Base-by-base conservation (phyloP, 1,139 yeast species). In the Suhomyces taliae region DNA sequence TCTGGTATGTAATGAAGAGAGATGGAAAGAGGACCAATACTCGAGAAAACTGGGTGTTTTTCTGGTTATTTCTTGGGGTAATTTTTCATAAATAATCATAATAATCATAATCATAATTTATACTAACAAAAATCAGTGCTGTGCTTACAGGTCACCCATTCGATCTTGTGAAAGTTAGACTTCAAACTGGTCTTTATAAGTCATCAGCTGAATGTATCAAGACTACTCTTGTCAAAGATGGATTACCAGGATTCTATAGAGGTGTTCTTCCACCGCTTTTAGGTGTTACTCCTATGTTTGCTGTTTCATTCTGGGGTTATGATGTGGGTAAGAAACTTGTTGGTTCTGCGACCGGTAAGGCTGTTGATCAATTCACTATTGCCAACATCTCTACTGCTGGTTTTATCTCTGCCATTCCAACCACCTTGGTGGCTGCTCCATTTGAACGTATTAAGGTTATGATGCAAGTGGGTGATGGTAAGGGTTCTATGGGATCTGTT, bases 211-310 rank as follows among this genome's bases (percentile, higher is more conserved):
- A 82, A 45, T 95, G 95, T 33, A 77, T 90, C 36, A 79, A 75
- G 58, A 79, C 78, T 41, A 90, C 95, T 3, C 56, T 93, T 39
- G 81, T 81, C 19, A 77, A 79, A 36, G 91, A 88, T 53, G 96
- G 96, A 1, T 79, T 82, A 12, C 61, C 75, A 10, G 97, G 97
- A 1, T 79, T 93, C 53, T 93, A 89, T 68, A 72, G 93, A 58
- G 96, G 96, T 49, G 96, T 89, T 29, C 76, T 85, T 34, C 96
- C 96, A 9, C 99, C 99, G 6, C 73, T 93, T 44, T 67, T 88
- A 29, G 99, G 99, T 32, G 98, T 93, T 29, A 93, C 98, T 0
- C 99, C 99, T 36, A 93, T 93, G 90, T 93, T 93, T 74, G 98
- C 98, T 9, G 95, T 93, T 33, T 88, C 96, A 2, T 93, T 93